phyloP scores from a whole-genome alignment of 2,329 filamentous ascomycete genomes.

The Penicillium sp. region DNA sequence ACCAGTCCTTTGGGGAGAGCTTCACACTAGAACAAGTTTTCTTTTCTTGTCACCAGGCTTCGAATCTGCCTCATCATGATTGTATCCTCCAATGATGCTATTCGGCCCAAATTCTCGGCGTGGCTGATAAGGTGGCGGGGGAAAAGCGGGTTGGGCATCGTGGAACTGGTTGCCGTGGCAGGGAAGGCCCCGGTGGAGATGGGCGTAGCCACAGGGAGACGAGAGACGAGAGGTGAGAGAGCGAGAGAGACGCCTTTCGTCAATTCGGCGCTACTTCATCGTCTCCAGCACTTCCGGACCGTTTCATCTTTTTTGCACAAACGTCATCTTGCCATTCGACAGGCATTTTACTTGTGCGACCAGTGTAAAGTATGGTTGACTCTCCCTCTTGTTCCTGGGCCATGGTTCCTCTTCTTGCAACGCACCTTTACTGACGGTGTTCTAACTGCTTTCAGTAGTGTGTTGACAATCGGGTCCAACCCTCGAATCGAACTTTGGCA shows the following conservation, averaged over 20 bases:
- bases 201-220: slow-evolving; percentile 8
- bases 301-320: slow-evolving; percentile 1
- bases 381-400: not conserved
- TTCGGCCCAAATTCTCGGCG: not conserved
- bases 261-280: slow-evolving; percentile 13
- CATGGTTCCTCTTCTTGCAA: not conserved
- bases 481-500: slow-evolving; percentile 5
- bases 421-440: slow-evolving; percentile 6
- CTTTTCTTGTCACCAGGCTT: too few species aligned
- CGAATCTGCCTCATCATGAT: not conserved
- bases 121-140: not conserved
- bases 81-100: not conserved
- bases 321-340: not conserved
- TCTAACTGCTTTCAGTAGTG: slow-evolving; percentile 29
- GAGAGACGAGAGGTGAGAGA: not conserved
- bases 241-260: not conserved
- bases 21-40: too few species aligned
- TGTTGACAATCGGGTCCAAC: slow-evolving; percentile 25
- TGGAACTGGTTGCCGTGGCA: slow-evolving; percentile 31
- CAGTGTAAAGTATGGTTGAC: not conserved
- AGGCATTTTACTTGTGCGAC: not conserved
- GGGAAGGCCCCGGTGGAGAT: slow-evolving; percentile 25
- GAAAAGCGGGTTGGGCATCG: slow-evolving; percentile 14
- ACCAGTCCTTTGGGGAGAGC: too few species aligned
- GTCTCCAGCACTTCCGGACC: slow-evolving; percentile 10